Base-by-base conservation (phyloP, 2,329 filamentous ascomycete species). In the Alternaria tenuissima region DNA sequence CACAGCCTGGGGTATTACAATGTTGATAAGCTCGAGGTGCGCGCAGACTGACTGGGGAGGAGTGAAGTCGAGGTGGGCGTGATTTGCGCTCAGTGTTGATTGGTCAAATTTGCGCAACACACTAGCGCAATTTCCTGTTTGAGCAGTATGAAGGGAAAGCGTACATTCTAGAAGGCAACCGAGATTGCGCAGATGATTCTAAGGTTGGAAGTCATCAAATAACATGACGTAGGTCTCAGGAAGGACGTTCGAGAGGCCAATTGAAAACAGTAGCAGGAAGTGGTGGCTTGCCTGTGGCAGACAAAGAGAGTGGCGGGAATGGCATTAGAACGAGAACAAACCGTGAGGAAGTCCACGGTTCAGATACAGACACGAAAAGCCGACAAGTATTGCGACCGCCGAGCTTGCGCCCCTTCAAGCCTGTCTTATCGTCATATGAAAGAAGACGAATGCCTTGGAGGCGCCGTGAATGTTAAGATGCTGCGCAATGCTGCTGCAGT, bases 51-150 rank as follows among this genome's bases (percentile, higher is more conserved):
- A n/a, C 9, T 24, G 32, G 22, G 16, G 22, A n/a, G 24, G n/a
- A 30, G 18, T 42, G 43, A 12, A 44, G 43, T 26, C 18, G 12
- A 48, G 28, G 26, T 58, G 49, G 38, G 28, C 36, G 46, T 49
- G 46, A 36, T 49, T 49, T 49, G 46, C 46, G 41, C 26, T 43
- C 3, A 14, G 26, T 39, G 34, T 11, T 49, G 52, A 51, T 55
- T 59, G 57, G 52, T 12, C 12, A 24, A 24, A 41, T 11, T 28
- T 42, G 44, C 48, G 20, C 36, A 38, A 20, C 42, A 30, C 14
- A 39, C 43, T 41, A 51, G 42, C 47, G 55, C 30, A 43, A 14
- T 52, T 56, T 57, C 57, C 53, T 18, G 1, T 26, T 47, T 56
- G 34, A 34, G 36, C n/a, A 4, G 22, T 18, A 26, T 52, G 16